phyloP scores from a whole-genome alignment of 2,329 filamentous ascomycete species.

The Grosmannia clavigera region DNA sequence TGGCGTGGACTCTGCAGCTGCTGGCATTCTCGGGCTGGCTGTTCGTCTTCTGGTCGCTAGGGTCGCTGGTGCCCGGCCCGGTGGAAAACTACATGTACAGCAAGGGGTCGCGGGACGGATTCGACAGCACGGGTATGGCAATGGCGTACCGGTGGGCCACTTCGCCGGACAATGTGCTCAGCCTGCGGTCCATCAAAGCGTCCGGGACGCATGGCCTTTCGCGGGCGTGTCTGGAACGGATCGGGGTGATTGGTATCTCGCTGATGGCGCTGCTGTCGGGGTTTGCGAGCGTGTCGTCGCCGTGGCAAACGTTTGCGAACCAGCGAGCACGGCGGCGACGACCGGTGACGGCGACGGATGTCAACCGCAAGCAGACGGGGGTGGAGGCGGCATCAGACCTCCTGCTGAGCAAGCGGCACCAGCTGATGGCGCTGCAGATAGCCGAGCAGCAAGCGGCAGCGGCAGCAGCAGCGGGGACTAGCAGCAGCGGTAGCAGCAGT shows the following conservation, averaged over 20 bases:
- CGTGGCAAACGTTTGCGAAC: slow-evolving; percentile 71
- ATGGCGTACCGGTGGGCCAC: slow-evolving; percentile 13
- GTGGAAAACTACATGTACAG: slow-evolving; percentile 14
- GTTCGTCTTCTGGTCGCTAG: slow-evolving; percentile 63
- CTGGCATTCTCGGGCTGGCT: slow-evolving; percentile 57
- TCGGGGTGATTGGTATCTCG: slow-evolving; percentile 75
- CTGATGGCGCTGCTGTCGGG: slow-evolving; percentile 82
- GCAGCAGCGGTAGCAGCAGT: background rate
- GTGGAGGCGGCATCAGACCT: slow-evolving; percentile 70
- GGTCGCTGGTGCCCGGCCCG: slow-evolving; percentile 37
- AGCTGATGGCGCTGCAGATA: slow-evolving; percentile 53
- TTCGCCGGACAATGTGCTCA: background rate
- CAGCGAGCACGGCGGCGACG: slow-evolving; percentile 33
- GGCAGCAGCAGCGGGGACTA: slow-evolving; percentile 6
- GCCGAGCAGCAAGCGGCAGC: slow-evolving; percentile 6
- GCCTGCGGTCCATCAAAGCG: slow-evolving; percentile 1
- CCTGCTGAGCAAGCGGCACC: slow-evolving; percentile 61
- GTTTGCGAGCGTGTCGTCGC: slow-evolving; percentile 76
- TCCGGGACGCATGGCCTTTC: slow-evolving; percentile 22
- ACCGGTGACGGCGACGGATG: slow-evolving; percentile 59
- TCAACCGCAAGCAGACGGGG: slow-evolving; percentile 66
- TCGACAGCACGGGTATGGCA: slow-evolving; percentile 20
- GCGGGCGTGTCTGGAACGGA: slow-evolving; percentile 49
- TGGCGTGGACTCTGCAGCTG: slow-evolving; percentile 53
- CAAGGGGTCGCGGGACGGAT: slow-evolving; percentile 14